Base-by-base conservation (phyloP, 2,329 filamentous ascomycete species). In the Exophiala aquamarina region DNA sequence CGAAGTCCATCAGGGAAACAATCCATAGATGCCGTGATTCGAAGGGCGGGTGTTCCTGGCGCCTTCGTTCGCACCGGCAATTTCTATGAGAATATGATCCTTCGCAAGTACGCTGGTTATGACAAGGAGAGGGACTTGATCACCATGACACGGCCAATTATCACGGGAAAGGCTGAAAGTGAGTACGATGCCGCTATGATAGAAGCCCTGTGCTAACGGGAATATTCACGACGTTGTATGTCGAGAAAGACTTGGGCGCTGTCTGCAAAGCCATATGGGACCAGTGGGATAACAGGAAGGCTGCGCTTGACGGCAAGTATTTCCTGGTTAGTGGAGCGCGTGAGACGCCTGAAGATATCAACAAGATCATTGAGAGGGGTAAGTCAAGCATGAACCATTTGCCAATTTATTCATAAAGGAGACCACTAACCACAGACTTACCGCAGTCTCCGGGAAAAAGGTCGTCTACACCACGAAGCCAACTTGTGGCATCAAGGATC, bases 401-500 rank as follows among this genome's bases (percentile, higher is more conserved):
- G n/a, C n/a, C n/a, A n/a, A n/a, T n/a, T n/a, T n/a, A n/a, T n/a
- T n/a, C n/a, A n/a, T n/a, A n/a, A n/a, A n/a, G n/a, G n/a, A n/a
- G n/a, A n/a, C n/a, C n/a, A n/a, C n/a, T n/a, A n/a, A n/a, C n/a
- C n/a, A n/a, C n/a, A n/a, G n/a, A n/a, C n/a, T 32, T 18, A 5
- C n/a, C 33, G n/a, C 19, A 57, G 56, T 57, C 15, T 48, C 56
- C n/a, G 55, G 55, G 10, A 56, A 55, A 36, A 47, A 49, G 15
- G 31, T 38, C 9, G 44, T 28, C n/a, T 58, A 48, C 17, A 40
- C 38, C 1, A 31, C 47, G 17, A 23, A 40, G 20, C 49, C 55
- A 23, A 55, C 56, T 13, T 53, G 49, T 15, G 56, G 56, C 2
- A 40, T 58, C 18, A 32, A 32, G 19, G 56, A 58, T 39, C 49